Percentiles rank a stretch among this genome's conserved stretches.
These are phyloP conservation scores for Chenopodium berlandieri DNA, from an alignment of 148 eudicot genomes.

Conservation along the genomic window DNA sequence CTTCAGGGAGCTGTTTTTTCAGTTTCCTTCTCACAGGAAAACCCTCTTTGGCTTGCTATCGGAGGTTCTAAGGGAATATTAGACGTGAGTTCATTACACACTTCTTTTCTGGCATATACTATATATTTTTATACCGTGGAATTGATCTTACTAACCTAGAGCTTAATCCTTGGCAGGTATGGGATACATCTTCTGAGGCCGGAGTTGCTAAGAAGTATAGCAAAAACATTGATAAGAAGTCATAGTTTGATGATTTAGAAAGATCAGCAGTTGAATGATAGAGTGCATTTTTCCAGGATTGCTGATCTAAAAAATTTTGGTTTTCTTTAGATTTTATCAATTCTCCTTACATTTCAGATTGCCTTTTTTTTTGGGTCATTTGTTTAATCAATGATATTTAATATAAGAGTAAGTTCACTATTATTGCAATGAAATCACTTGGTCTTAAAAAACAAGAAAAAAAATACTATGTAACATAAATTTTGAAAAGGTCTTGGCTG, in stretches of 20 bases:
- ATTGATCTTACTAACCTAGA: neutral
- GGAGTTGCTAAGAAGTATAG: slow-evolving; percentile 51
- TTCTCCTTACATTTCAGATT: neutral
- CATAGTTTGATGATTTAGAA: neutral
- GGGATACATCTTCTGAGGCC: slow-evolving; percentile 67
- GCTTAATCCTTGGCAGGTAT: slow-evolving; percentile 44
- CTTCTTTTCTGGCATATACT: neutral
- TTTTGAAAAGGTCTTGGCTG: too few relatives aligned
- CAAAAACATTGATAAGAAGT: slow-evolving; percentile 24
- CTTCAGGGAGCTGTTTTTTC: slow-evolving; percentile 87
- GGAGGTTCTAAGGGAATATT: slow-evolving; percentile 91
- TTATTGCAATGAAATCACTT: too few relatives aligned
- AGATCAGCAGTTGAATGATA: neutral
- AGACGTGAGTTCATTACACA: slow-evolving; percentile 42
- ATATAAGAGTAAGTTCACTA: too few relatives aligned
- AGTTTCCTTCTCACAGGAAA: slow-evolving; percentile 70
- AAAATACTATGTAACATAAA: too few relatives aligned
- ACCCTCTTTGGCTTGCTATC: slow-evolving; percentile 70
- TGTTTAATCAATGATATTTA: too few relatives aligned
- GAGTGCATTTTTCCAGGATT: neutral
- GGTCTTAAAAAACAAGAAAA: too few relatives aligned
- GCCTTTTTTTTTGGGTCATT: neutral
- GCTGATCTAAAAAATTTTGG: slow-evolving; percentile 6
- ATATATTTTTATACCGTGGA: neutral
- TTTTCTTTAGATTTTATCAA: neutral